Evolutionary conservation across 495 filamentous ascomycete genomes (phyloP), one percentile per base, ranked within the genome.

Genomic region (Lophiotrema nucula): DNA sequence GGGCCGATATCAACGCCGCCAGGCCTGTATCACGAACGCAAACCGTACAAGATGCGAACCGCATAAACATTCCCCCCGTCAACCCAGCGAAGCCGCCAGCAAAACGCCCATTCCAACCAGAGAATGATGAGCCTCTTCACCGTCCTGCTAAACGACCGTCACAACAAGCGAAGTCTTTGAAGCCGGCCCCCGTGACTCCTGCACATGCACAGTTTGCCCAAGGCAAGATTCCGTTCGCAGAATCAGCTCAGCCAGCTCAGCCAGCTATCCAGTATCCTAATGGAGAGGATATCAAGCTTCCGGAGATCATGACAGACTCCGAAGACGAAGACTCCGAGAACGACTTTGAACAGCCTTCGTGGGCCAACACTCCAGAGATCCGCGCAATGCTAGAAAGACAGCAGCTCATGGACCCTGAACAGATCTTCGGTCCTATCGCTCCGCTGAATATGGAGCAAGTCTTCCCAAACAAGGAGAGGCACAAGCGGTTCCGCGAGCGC

Each of bases 381-480:
- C 81, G 85, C 16, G 73, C 76, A 27, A 74, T 87, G 39, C 77
- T 97, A 6, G 73, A 80, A 35, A 69, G 79, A 33, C 93, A 99
- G 69, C 91, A 99, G 69, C 77, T 82, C 16, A 78, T 88, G 53
- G 89, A 97, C 68, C 88, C 89, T 1, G 88, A 92, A 67, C 79
- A 83, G 16, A 85, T 99, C 28, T 99, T 99, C 67, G 93, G 93
- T 1, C 87, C 89, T 1, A 88, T 93, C 43, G 85, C 80, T 12
- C 87, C 88, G 28, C 80, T 97, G 67, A 85, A 88, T 58, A 88
- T 99, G 81, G 93, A 99, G 67, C 91, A 97, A 64, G 89, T 96
- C 41, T 99, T 99, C 75, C 86, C 81, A 56, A 88, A 85, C 69
- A 88, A 88, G 68, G 88, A 88, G 49, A 79, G 88, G 58, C 82